Evolutionary conservation across 805 yeast species (phyloP).

Genomic region (Saccharomyces cerevisiae): DNA sequence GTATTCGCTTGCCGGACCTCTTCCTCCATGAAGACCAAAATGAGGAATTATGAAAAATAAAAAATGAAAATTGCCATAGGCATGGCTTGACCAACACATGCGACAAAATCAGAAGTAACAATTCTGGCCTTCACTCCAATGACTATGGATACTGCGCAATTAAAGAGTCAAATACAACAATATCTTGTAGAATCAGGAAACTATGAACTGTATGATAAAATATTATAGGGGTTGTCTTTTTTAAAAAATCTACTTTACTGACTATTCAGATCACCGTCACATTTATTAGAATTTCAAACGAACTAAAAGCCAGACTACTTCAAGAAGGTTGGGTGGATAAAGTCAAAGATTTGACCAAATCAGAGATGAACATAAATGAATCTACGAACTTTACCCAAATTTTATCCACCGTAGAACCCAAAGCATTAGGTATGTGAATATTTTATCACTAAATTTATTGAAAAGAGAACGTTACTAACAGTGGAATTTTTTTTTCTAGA

Average conservation of each 20-base stretch:
- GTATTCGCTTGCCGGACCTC: neutral
- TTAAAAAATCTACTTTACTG: slow-evolving; percentile 5
- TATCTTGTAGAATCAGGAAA: slow-evolving; percentile 70
- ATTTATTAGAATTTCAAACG: slow-evolving; percentile 43
- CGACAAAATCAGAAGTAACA: neutral
- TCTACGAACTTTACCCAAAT: slow-evolving; percentile 47
- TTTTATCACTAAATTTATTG: neutral
- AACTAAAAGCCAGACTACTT: slow-evolving; percentile 53
- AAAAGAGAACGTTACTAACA: neutral
- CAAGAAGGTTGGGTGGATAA: slow-evolving; percentile 85
- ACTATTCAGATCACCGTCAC: neutral
- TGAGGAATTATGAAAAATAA: neutral
- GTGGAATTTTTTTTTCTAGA: slow-evolving; percentile 16
- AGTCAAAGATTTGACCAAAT: slow-evolving; percentile 51
- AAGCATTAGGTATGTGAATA: slow-evolving; percentile 46
- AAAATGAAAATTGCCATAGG: neutral
- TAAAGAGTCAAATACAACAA: slow-evolving; percentile 58
- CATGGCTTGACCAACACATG: neutral
- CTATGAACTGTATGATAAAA: slow-evolving; percentile 47
- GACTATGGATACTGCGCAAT: slow-evolving; percentile 9
- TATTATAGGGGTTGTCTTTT: neutral
- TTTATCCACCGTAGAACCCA: slow-evolving; percentile 46
- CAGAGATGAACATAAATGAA: slow-evolving; percentile 33
- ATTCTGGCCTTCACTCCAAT: neutral
- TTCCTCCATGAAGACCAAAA: neutral